Conservation (phyloP, 2,329 filamentous ascomycete genomes). For the Mollisiaceae sp. region DNA sequence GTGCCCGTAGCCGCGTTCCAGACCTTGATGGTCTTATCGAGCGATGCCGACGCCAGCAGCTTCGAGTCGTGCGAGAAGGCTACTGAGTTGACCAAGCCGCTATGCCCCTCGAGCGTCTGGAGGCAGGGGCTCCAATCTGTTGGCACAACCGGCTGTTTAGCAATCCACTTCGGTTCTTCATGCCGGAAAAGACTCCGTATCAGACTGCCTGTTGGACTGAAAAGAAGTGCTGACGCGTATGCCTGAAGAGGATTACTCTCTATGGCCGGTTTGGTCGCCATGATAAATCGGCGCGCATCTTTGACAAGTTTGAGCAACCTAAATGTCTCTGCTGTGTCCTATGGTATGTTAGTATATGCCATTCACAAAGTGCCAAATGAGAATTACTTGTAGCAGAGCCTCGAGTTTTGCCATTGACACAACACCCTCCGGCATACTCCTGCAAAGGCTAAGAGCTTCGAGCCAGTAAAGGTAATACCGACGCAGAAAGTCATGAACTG, state of each 20-base stretch:
- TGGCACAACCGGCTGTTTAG: neutral
- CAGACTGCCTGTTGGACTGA: neutral
- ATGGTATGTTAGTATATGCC: slow-evolving; percentile 22
- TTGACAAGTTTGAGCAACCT: no score
- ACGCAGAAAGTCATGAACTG: slow-evolving; percentile 13
- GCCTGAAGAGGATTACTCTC: no score
- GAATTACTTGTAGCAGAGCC: slow-evolving; percentile 20
- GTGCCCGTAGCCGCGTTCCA: slow-evolving; percentile 16
- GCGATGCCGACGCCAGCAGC: slow-evolving; percentile 18
- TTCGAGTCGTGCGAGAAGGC: slow-evolving; percentile 23
- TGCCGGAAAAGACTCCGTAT: slow-evolving; percentile 6
- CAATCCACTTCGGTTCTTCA: slow-evolving; percentile 15
- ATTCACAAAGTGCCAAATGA: neutral
- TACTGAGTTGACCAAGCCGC: slow-evolving; percentile 2
- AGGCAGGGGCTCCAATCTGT: slow-evolving; percentile 3
- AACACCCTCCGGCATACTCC: slow-evolving; percentile 16
- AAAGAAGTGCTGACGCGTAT: neutral
- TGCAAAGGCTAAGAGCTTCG: slow-evolving; percentile 19
- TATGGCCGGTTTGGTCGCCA: no score
- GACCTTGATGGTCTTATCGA: slow-evolving; percentile 16
- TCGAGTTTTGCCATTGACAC: slow-evolving; percentile 22
- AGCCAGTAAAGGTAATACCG: slow-evolving; percentile 19
- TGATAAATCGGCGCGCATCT: slow-evolving; percentile 14
- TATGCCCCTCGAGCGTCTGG: slow-evolving; percentile 14
- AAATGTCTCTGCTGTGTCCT: no score